Conservation (phyloP, 495 filamentous ascomycete genomes). For the Penicillium egyptiacum region DNA sequence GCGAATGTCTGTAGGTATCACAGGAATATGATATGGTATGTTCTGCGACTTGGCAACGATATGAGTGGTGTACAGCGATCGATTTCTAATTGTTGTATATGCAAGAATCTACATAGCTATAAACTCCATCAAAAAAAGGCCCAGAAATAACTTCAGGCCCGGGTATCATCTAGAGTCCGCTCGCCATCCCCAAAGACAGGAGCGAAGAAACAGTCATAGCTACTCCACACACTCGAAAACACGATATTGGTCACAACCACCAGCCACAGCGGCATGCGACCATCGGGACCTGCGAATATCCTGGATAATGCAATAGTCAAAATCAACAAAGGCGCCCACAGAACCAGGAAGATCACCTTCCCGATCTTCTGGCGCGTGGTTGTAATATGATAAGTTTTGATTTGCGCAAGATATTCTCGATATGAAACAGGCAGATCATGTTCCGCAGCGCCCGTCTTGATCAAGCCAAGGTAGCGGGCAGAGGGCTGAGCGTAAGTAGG, state of each 20-base stretch:
- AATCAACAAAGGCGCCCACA: conserved; percentile 62
- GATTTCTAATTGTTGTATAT: not conserved
- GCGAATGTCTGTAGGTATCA: conserved; percentile 1
- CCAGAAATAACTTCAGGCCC: conserved; percentile 6
- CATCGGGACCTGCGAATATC: conserved; percentile 60
- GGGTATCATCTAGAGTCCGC: conserved; percentile 55
- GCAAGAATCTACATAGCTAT: conserved; percentile 1
- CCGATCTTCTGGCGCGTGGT: conserved; percentile 65
- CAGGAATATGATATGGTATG: not conserved
- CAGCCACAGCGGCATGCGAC: conserved; percentile 68
- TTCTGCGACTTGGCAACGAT: not conserved
- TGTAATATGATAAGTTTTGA: conserved; percentile 70
- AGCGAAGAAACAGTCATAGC: conserved; percentile 71
- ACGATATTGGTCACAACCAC: conserved; percentile 44
- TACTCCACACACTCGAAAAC: conserved; percentile 63
- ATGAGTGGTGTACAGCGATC: not conserved
- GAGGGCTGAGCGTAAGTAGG: conserved; percentile 77
- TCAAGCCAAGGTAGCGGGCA: conserved; percentile 73
- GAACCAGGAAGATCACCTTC: conserved; percentile 52
- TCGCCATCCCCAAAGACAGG: conserved; percentile 84
- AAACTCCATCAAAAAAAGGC: not conserved
- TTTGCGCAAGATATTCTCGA: conserved; percentile 59
- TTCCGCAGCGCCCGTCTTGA: conserved; percentile 74
- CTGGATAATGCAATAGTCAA: conserved; percentile 47
- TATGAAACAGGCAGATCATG: conserved; percentile 76